Evolutionary conservation across 805 yeast species (phyloP).

Genomic region (Saccharomycopsis vini): DNA sequence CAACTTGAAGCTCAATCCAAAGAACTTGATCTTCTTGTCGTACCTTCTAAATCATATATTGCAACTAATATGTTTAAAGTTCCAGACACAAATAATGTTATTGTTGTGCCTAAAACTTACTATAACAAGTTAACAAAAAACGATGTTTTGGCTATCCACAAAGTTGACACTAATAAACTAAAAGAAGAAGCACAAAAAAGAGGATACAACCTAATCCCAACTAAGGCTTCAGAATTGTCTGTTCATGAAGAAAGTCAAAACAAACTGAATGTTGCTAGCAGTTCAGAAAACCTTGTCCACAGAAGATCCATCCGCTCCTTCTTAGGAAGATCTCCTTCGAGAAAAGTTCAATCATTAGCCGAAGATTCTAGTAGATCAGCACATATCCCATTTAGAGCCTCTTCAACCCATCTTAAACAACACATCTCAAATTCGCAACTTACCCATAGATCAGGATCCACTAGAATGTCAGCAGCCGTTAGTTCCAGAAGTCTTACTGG

Average conservation of each 20-base stretch:
- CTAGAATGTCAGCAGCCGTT: constrained; percentile 20
- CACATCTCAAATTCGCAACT: constrained; percentile 11
- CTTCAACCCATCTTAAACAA: constrained; percentile 3
- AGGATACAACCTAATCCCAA: constrained; percentile 27
- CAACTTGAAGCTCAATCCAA: constrained; percentile 34
- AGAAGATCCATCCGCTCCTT: constrained; percentile 15
- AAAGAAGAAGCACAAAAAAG: constrained; percentile 39
- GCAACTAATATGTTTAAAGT: constrained; percentile 51
- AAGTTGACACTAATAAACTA: constrained; percentile 37
- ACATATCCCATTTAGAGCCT: constrained; percentile 14
- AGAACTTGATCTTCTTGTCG: constrained; percentile 39
- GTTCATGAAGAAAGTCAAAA: not conserved
- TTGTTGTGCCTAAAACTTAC: constrained; percentile 55
- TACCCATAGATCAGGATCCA: constrained; percentile 16
- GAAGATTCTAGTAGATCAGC: not conserved
- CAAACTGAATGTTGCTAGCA: no score
- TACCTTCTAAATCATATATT: constrained; percentile 52
- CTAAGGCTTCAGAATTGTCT: not conserved
- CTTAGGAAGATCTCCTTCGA: constrained; percentile 9
- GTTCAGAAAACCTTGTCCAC: not conserved
- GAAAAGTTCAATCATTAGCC: not conserved
- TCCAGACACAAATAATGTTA: constrained; percentile 49
- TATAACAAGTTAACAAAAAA: constrained; percentile 47
- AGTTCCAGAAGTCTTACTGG: constrained; percentile 28
- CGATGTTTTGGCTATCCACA: constrained; percentile 35